Evolutionary conservation across 2,329 filamentous ascomycete species (phyloP).

Genomic region (Penicillium sp.): DNA sequence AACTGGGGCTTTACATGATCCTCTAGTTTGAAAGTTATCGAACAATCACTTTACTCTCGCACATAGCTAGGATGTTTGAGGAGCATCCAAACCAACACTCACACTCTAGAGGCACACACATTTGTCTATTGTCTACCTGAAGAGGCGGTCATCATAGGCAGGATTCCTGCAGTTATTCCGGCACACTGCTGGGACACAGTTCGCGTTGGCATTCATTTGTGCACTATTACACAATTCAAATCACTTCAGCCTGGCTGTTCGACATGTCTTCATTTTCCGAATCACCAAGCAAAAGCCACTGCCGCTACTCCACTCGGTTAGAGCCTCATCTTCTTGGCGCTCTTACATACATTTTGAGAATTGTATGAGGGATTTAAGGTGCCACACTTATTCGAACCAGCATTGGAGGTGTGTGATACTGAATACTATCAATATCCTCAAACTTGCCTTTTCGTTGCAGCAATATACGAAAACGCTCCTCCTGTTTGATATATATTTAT

Average conservation of each 20-base stretch:
- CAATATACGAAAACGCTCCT: background rate
- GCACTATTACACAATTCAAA: background rate
- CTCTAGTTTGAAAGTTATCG: background rate
- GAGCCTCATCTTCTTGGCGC: background rate
- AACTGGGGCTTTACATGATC: constrained; percentile 7
- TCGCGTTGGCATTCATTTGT: background rate
- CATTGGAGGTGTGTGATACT: background rate
- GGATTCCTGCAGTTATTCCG: background rate
- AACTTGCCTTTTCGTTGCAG: background rate
- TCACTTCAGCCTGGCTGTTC: background rate
- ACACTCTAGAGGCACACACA: background rate
- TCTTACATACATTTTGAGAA: background rate
- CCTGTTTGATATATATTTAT: background rate
- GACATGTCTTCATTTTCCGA: background rate
- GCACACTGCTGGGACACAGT: background rate
- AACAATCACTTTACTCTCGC: background rate
- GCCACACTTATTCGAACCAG: background rate
- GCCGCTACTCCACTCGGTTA: background rate
- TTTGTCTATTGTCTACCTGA: background rate
- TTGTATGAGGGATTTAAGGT: no score
- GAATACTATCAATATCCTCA: background rate
- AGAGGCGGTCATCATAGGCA: background rate
- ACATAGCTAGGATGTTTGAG: background rate
- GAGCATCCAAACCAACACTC: background rate
- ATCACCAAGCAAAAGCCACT: background rate